Conservation (phyloP, 1,284 basidiomycete species). For the Coniophora puteana region DNA sequence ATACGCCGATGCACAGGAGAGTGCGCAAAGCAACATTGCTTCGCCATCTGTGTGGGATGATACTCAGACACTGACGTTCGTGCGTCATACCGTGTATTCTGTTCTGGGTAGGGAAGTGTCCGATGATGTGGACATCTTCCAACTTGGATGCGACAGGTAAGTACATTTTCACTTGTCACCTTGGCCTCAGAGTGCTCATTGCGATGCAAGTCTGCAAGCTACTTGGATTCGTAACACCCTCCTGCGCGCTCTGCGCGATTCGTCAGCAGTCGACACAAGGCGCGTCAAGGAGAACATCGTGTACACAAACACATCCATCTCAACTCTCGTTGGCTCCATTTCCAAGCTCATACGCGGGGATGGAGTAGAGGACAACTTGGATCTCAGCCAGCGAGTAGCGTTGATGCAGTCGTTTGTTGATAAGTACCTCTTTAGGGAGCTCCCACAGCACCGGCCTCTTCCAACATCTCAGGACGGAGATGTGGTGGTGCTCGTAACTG, state of each 20-base stretch:
- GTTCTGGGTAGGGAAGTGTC: constrained; percentile 21
- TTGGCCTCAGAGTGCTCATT: not conserved
- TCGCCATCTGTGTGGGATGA: constrained; percentile 26
- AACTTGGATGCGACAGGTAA: constrained; percentile 43
- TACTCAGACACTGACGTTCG: constrained; percentile 21
- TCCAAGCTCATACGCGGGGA: constrained; percentile 9
- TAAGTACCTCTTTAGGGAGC: too few relatives aligned
- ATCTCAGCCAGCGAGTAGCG: constrained; percentile 7
- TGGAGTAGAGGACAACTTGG: not conserved
- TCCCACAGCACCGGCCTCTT: too few relatives aligned
- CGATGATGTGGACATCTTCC: constrained; percentile 41
- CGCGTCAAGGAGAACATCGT: constrained; percentile 14
- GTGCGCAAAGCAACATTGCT: constrained; percentile 15
- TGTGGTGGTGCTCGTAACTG: constrained; percentile 13
- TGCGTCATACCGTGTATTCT: constrained; percentile 22
- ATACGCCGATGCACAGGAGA: constrained; percentile 23
- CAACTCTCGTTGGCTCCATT: constrained; percentile 14
- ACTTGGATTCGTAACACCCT: constrained; percentile 38
- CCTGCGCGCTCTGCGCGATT: constrained; percentile 25
- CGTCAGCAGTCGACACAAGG: constrained; percentile 5
- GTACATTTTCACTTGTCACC: not conserved
- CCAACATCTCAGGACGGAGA: too few relatives aligned
- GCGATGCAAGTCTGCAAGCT: constrained; percentile 34
- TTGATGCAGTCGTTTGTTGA: too few relatives aligned
- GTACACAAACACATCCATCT: constrained; percentile 23